Percentiles rank a stretch among this genome's conserved stretches.
phyloP scores from a whole-genome alignment of 306 rosid species.

The Glycine soja region DNA sequence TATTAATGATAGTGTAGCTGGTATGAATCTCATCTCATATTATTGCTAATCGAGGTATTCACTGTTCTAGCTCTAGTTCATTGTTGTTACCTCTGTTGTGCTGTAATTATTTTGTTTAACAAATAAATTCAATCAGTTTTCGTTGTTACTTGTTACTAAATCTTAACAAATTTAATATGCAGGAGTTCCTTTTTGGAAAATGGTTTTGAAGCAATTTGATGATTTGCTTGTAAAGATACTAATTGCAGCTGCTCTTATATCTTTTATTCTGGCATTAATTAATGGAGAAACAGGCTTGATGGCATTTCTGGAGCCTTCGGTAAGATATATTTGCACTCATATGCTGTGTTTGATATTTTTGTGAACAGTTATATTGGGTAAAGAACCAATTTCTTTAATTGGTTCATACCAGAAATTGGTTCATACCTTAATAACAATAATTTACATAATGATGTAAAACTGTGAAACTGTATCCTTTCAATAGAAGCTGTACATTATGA shows the following conservation, averaged over 20 bases:
- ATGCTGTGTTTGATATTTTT: conserved; percentile 30
- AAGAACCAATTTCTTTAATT: neutral
- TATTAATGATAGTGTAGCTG: conserved; percentile 13
- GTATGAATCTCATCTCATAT: conserved; percentile 26
- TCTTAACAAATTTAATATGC: conserved; percentile 49
- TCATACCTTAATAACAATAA: conserved; percentile 15
- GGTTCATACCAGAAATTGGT: neutral
- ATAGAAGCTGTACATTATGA: conserved; percentile 33
- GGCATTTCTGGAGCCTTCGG: conserved; percentile 99
- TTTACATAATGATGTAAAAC: conserved; percentile 27
- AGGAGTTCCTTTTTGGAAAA: conserved; percentile 96
- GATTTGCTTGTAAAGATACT: conserved; percentile 96
- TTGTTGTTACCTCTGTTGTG: conserved; percentile 24
- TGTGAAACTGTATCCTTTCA: conserved; percentile 40
- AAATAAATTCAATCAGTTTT: conserved; percentile 28
- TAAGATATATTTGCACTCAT: conserved; percentile 53
- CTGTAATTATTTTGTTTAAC: neutral
- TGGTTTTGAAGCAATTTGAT: conserved; percentile 95
- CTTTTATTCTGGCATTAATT: conserved; percentile 83
- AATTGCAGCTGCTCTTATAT: conserved; percentile 84
- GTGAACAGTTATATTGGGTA: conserved; percentile 25
- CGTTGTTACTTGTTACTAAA: conserved; percentile 13
- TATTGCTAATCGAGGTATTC: conserved; percentile 39
- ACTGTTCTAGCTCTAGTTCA: conserved; percentile 17
- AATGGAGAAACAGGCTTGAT: conserved; percentile 94